phyloP scores from a whole-genome alignment of 2,329 filamentous ascomycete genomes.

The Pseudogymnoascus sp. region DNA sequence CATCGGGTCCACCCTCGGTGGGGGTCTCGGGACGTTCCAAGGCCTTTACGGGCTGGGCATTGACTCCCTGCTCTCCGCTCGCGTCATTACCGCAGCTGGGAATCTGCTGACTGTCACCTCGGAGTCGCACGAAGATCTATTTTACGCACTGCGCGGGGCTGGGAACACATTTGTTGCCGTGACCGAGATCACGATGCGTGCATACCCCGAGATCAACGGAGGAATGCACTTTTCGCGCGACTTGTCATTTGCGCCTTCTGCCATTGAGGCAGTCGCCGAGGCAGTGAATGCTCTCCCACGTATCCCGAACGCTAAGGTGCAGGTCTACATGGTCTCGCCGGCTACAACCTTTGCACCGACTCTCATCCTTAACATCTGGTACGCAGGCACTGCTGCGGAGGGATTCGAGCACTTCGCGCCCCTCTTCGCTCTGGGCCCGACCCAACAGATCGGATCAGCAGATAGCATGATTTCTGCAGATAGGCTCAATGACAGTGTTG shows the following conservation, averaged over 20 bases:
- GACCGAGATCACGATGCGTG: constrained; percentile 11
- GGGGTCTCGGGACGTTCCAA: constrained; percentile 44
- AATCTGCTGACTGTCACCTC: constrained; percentile 13
- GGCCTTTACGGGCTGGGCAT: constrained; percentile 27
- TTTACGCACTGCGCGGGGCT: constrained; percentile 20
- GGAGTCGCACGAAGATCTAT: constrained; percentile 15
- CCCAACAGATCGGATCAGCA: not conserved
- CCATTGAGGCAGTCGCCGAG: not conserved
- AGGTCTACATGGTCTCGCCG: not conserved
- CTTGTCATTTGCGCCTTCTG: not conserved
- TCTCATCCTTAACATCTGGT: not conserved
- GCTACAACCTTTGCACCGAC: not conserved
- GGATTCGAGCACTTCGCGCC: not conserved
- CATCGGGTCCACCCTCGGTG: constrained; percentile 18
- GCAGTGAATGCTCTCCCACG: not conserved
- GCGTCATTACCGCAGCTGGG: constrained; percentile 18
- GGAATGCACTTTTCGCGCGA: not conserved
- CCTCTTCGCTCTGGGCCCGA: not conserved
- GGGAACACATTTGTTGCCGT: constrained; percentile 18
- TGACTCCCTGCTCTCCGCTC: constrained; percentile 18
- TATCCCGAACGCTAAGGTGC: not conserved
- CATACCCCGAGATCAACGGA: not conserved
- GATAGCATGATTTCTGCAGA: not conserved
- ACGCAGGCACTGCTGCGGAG: not conserved
- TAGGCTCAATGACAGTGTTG: not conserved